Evolutionary conservation across 2,329 filamentous ascomycete genomes (phyloP).

Genomic region (Cryphonectria naterciae): DNA sequence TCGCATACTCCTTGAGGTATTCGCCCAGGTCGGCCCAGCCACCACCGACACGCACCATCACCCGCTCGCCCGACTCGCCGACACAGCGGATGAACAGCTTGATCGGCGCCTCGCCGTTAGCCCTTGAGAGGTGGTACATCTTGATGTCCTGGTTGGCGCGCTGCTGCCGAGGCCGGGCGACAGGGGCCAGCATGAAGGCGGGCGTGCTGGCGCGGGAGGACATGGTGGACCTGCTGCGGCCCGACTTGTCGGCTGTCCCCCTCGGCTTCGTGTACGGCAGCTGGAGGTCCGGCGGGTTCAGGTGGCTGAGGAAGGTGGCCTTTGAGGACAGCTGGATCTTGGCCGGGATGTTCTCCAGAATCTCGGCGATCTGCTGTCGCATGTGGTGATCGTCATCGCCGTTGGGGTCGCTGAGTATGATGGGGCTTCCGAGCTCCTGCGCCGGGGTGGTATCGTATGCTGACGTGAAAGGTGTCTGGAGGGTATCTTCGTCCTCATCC

Average conservation of each 20-base stretch:
- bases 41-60: conserved; percentile 97
- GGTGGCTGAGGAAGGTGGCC: conserved; percentile 50
- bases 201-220: conserved; percentile 57
- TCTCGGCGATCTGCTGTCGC: conserved; percentile 78
- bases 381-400: conserved; percentile 67
- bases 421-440: conserved; percentile 41
- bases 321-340: conserved; percentile 74
- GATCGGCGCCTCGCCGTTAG: conserved; percentile 83
- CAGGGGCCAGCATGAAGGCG: conserved; percentile 72
- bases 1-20: conserved; percentile 90
- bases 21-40: conserved; percentile 98
- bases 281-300: conserved; percentile 63
- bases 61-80: conserved; percentile 84
- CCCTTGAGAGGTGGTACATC: conserved; percentile 86
- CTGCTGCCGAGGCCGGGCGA: conserved; percentile 51
- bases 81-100: conserved; percentile 94
- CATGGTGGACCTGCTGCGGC: conserved; percentile 54
- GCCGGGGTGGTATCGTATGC: conserved; percentile 52
- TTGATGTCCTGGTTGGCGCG: conserved; percentile 75
- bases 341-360: conserved; percentile 76
- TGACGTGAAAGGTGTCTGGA: conserved; percentile 47
- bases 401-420: conserved; percentile 41
- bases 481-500: conserved; percentile 47
- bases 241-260: conserved; percentile 38
- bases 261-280: conserved; percentile 48